Conservation (phyloP, 2,329 filamentous ascomycete species). For the Cadophora luteo-olivacea region DNA sequence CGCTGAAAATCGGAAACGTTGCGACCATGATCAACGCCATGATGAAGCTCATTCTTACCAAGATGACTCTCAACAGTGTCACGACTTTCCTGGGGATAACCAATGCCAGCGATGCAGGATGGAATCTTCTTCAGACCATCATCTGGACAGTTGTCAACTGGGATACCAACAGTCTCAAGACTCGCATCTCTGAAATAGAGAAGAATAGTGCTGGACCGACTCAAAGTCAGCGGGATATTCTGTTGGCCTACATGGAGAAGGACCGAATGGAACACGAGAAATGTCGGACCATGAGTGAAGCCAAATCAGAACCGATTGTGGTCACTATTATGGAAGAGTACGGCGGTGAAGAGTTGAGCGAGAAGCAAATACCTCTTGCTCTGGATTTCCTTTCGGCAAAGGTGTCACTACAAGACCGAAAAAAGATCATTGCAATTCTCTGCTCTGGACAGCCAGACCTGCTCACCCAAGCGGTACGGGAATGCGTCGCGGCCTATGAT, state of each 20-base stretch:
- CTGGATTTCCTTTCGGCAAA: constrained; percentile 74
- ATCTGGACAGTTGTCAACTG: constrained; percentile 75
- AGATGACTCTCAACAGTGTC: constrained; percentile 74
- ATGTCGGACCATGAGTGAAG: constrained; percentile 48
- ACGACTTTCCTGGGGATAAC: constrained; percentile 83
- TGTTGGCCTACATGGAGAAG: constrained; percentile 63
- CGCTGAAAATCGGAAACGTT: constrained; percentile 77
- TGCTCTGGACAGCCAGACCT: constrained; percentile 75
- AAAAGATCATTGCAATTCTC: constrained; percentile 69
- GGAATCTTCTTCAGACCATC: constrained; percentile 79
- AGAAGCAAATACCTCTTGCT: constrained; percentile 67
- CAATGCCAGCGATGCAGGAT: constrained; percentile 74
- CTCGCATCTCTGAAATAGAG: constrained; percentile 68
- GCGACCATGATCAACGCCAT: constrained; percentile 83
- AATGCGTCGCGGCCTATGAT: constrained; percentile 72
- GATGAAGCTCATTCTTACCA: constrained; percentile 76
- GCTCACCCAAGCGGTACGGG: constrained; percentile 71
- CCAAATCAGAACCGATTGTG: constrained; percentile 63
- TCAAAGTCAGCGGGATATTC: constrained; percentile 65
- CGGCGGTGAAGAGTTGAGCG: constrained; percentile 55
- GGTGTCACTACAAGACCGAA: constrained; percentile 76
- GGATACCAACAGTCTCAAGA: constrained; percentile 75
- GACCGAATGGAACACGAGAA: constrained; percentile 63
- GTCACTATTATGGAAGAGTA: constrained; percentile 62
- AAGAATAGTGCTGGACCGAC: constrained; percentile 63